Evolutionary conservation across 2,329 filamentous ascomycete species (phyloP), one percentile per base, ranked within the genome.

Genomic region (Phyllosticta citribraziliensis): DNA sequence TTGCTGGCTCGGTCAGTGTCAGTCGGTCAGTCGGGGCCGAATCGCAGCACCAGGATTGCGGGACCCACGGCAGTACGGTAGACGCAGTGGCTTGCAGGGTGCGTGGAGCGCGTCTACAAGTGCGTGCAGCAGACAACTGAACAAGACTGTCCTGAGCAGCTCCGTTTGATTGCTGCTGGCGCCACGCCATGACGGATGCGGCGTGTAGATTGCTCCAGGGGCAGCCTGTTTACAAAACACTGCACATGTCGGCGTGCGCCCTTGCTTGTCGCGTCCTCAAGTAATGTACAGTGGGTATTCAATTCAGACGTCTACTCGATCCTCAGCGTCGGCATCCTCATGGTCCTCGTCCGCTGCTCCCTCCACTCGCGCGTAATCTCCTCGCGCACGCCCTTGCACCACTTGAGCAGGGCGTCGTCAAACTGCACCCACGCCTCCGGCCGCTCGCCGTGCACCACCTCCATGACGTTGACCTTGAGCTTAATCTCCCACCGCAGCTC

Each of bases 401-500:
- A 99, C 69, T 84, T 80, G 70, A 91, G 81, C 56, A 99, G 80
- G 27, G 91, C 91, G 5, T 83, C 79, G 72, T 99, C 92, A 65
- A 99, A 95, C 60, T 86, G 83, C 57, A 82, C 78, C 92, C 92
- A 97, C 12, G 85, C 85, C 58, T 84, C 80, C 1, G 81, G 81
- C 56, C 83, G 80, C 63, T 81, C 87, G 69, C 87, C 87, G 70
- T 92, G 88, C 22, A 96, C 92, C 8, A 97, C 83, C 27, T 88
- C 91, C 74, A 95, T 87, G 22, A 93, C 90, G 69, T 97, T 91
- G 57, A 97, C 78, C 64, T 87, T 80, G 54, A 96, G 79, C 66
- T 88, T 83, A 50, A 92, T 84, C 75, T 97, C 94, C 87, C 93
- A 99, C 60, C 94, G 85, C 62, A 97, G 80, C 76, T 99, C 92